Evolutionary conservation across 371 early-diverging fungal genomes (phyloP).

Genomic region (Circinella minor): DNA sequence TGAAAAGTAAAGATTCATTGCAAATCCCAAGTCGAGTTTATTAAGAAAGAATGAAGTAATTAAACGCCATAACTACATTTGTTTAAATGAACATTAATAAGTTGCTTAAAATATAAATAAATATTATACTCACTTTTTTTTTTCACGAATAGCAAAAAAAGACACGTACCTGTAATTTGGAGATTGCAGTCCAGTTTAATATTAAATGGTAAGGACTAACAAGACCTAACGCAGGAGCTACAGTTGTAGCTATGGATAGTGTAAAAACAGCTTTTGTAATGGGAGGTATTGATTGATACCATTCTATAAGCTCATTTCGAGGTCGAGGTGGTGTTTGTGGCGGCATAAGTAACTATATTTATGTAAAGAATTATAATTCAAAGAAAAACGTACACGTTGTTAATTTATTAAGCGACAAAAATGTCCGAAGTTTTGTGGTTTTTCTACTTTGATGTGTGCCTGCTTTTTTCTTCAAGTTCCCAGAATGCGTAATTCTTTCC

Average conservation of each 20-base stretch:
- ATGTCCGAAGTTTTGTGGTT: too few species aligned
- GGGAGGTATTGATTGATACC: slow-evolving; percentile 66
- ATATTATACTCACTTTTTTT: slow-evolving; percentile 1
- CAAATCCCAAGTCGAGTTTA: slow-evolving; percentile 57
- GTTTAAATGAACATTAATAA: background rate
- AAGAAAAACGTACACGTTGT: too few species aligned
- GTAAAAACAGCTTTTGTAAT: slow-evolving; percentile 67
- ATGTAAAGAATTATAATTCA: too few species aligned
- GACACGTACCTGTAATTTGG: slow-evolving; percentile 30
- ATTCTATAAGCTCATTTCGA: slow-evolving; percentile 50
- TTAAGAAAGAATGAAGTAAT: slow-evolving; percentile 72
- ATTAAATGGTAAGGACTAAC: slow-evolving; percentile 41
- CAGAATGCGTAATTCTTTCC: too few species aligned
- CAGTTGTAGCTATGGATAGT: slow-evolving; percentile 54
- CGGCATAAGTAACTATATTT: slow-evolving; percentile 15
- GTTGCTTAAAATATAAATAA: background rate
- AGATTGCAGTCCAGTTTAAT: slow-evolving; percentile 48
- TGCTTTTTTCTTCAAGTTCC: too few species aligned
- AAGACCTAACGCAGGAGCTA: slow-evolving; percentile 49
- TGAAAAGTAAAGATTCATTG: slow-evolving; percentile 75
- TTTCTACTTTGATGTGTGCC: too few species aligned
- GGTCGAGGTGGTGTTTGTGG: slow-evolving; percentile 20
- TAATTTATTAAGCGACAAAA: too few species aligned
- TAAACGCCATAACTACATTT: slow-evolving; percentile 74
- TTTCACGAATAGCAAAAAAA: background rate